Evolutionary conservation across 2,329 filamentous ascomycete species (phyloP).

Genomic region (Ophiosphaerella korrae): DNA sequence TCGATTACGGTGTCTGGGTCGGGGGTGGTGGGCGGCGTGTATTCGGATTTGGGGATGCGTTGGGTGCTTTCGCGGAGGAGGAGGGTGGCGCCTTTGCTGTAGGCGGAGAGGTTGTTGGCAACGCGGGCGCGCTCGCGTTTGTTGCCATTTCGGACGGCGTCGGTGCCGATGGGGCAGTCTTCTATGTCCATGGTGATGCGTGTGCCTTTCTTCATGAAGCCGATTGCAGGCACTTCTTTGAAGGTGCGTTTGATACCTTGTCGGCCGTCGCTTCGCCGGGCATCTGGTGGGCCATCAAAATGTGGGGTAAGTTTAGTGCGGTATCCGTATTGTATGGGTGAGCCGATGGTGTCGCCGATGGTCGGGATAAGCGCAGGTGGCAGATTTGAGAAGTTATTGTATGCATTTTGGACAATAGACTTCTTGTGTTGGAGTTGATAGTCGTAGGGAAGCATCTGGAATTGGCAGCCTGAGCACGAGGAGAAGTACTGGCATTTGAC

Average conservation of each 20-base stretch:
- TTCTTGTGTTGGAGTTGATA: conserved; percentile 87
- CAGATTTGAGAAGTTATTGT: conserved; percentile 85
- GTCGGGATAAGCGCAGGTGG: conserved; percentile 74
- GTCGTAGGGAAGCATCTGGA: conserved; percentile 92
- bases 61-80: conserved; percentile 84
- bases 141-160: conserved; percentile 80
- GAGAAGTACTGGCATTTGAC: conserved; percentile 86
- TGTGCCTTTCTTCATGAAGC: conserved; percentile 87
- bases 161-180: conserved; percentile 93
- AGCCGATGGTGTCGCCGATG: conserved; percentile 84
- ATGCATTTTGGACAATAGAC: conserved; percentile 87
- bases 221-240: conserved; percentile 74
- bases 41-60: conserved; percentile 60
- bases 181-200: conserved; percentile 88
- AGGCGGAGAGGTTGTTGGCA: conserved; percentile 69
- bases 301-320: conserved; percentile 96
- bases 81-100: conserved; percentile 83
- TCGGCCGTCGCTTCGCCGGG: conserved; percentile 53
- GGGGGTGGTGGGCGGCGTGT: conserved; percentile 26
- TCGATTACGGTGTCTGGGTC: conserved; percentile 55
- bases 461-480: conserved; percentile 86
- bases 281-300: conserved; percentile 76
- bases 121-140: conserved; percentile 79
- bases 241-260: conserved; percentile 63
- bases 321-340: conserved; percentile 89